Percentiles rank a stretch among this genome's conserved stretches.
Conservation (phyloP, 768 basidiomycete species). For the Pulveroboletus sp. region DNA sequence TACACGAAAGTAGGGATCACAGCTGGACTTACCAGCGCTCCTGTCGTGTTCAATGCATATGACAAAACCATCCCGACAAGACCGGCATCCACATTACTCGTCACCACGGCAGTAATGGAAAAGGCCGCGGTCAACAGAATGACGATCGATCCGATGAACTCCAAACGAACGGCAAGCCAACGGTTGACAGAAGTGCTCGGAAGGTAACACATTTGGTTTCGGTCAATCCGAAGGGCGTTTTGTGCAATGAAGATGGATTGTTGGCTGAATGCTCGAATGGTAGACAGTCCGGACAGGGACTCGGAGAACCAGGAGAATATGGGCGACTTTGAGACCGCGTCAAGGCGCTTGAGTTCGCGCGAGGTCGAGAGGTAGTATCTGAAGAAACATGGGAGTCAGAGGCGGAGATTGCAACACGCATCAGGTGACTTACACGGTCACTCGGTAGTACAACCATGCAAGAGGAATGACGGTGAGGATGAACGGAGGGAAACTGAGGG, state of each 20-base stretch:
- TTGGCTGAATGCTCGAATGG: constrained; percentile 78
- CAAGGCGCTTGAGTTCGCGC: constrained; percentile 82
- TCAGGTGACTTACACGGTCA: constrained; percentile 60
- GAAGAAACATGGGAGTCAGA: not conserved
- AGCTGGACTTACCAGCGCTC: constrained; percentile 56
- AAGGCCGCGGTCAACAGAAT: constrained; percentile 68
- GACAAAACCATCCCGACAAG: constrained; percentile 82
- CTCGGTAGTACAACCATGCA: constrained; percentile 70
- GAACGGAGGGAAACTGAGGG: constrained; percentile 78
- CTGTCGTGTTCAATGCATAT: constrained; percentile 80
- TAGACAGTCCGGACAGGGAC: constrained; percentile 68
- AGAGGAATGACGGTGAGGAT: constrained; percentile 71
- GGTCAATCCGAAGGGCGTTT: constrained; percentile 73
- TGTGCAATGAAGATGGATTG: constrained; percentile 60
- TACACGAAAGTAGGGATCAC: no score
- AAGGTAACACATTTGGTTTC: constrained; percentile 77
- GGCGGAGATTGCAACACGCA: not conserved
- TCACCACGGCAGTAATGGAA: constrained; percentile 65
- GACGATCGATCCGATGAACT: constrained; percentile 77
- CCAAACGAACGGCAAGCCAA: constrained; percentile 81
- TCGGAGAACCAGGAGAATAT: constrained; percentile 90
- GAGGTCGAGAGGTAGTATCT: constrained; percentile 88
- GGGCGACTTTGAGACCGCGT: constrained; percentile 84
- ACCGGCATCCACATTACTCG: constrained; percentile 79
- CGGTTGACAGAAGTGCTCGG: constrained; percentile 72